Evolutionary conservation across 768 basidiomycete species (phyloP), one percentile per base, ranked within the genome.

Genomic region (Phlebiopsis flavidoalba): DNA sequence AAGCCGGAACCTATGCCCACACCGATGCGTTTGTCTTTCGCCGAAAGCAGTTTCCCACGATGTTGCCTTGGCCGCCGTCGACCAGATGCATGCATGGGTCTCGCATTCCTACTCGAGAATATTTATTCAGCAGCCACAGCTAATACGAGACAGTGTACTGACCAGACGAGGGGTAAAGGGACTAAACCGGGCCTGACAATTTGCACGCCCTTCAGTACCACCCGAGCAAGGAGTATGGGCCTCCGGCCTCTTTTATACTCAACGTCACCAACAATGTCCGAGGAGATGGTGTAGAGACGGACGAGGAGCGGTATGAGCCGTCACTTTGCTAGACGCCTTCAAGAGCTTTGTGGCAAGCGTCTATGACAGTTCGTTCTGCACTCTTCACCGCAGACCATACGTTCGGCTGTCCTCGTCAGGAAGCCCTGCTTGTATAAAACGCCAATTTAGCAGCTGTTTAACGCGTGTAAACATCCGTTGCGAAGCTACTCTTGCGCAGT

Each of bases 81-180:
- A 79, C 81, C 79, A 81, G 73, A 75, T 80, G 80, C 86, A 87
- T 88, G 85, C 88, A 89, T 89, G 82, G 77, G 81, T 73, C 69
- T 81, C 69, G 81, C 85, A 87, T 87, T 68, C 79, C 85, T 82
- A 46, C 21, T 8, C 17, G 43, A 24, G 31, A 21, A 55, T 12
- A 48, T 15, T 19, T 35, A 36, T 47, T 57, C 49, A 55, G 65
- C 37, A 54, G n/a, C 33, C 47, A 21, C 40, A 46, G 22, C 55
- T 5, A 43, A 37, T 53, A 22, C 46, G 45, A 48, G 10, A 31
- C 15, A 2, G 24, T 19, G 21, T 2, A 37, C 59, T 31, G 35
- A 60, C 59, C 59, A 60, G 52, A 54, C 46, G 31, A n/a, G 51
- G 43, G 59, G 26, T 1, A 19, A 55, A 45, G 15, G 21, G 11